Conservation (phyloP, 2,329 filamentous ascomycete genomes). For the Fusarium luffae region DNA sequence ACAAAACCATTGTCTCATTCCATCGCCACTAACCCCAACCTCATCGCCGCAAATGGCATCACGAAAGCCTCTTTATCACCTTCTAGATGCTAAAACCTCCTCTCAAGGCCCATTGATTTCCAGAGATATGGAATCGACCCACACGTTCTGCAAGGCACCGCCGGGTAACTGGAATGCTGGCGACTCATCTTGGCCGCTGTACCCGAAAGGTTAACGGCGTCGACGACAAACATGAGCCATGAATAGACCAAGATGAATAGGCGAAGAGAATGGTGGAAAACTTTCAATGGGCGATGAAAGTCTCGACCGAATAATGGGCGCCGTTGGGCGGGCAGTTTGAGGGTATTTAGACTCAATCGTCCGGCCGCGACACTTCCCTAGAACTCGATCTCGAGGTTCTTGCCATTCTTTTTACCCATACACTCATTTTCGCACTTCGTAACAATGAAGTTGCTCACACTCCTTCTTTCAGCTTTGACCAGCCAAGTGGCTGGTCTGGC, state of each 20-base stretch:
- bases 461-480: constrained; percentile 50
- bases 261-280: neutral
- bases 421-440: constrained; percentile 11
- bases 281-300: neutral
- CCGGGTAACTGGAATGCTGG: constrained; percentile 19
- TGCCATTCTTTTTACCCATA: constrained; percentile 9
- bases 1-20: constrained; percentile 28
- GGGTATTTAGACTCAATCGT: constrained; percentile 19
- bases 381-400: neutral
- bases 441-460: constrained; percentile 42
- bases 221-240: neutral
- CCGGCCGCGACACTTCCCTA: neutral
- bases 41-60: constrained; percentile 21
- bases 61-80: constrained; percentile 5
- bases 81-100: neutral
- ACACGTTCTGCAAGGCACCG: neutral
- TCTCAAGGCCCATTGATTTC: rapidly evolving
- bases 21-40: constrained; percentile 1
- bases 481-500: constrained; percentile 52
- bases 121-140: neutral
- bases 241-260: neutral
- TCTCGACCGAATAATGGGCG: no score
- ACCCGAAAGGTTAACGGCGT: constrained; percentile 27
- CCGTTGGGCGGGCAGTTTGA: neutral
- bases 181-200: neutral